A percentile compares a stretch with the other conserved stretches of the same genome.
phyloP scores from a whole-genome alignment of 2,329 filamentous ascomycete genomes.

The Pseudocercospora crystallina region DNA sequence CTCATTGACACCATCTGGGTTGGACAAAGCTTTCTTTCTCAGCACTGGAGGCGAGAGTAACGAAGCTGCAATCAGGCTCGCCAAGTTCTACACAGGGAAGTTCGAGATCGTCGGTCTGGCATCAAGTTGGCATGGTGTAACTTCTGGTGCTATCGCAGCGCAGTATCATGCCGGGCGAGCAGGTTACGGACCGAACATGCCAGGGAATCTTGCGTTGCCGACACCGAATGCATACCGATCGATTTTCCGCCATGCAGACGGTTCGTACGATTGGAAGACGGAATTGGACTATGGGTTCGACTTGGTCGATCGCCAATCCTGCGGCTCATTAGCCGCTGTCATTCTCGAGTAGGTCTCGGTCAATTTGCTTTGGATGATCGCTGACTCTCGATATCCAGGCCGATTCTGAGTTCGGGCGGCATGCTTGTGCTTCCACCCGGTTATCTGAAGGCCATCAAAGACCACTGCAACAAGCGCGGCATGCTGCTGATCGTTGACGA shows the following conservation, averaged over 20 bases:
- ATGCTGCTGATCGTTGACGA: slow-evolving; percentile 63
- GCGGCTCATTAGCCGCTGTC: slow-evolving; percentile 62
- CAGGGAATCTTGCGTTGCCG: slow-evolving; percentile 59
- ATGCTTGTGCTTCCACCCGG: slow-evolving; percentile 60
- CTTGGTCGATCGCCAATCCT: slow-evolving; percentile 59
- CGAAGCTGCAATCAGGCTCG: slow-evolving; percentile 65
- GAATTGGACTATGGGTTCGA: slow-evolving; percentile 64
- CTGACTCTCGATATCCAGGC: slow-evolving; percentile 22
- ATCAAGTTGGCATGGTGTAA: slow-evolving; percentile 63
- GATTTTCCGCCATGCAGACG: slow-evolving; percentile 59
- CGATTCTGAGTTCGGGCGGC: slow-evolving; percentile 59
- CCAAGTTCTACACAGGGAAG: slow-evolving; percentile 63
- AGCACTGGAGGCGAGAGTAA: slow-evolving; percentile 56
- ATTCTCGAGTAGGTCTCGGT: slow-evolving; percentile 51
- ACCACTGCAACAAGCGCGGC: slow-evolving; percentile 54
- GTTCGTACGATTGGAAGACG: slow-evolving; percentile 64
- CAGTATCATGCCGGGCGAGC: slow-evolving; percentile 56
- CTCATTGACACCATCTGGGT: slow-evolving; percentile 47
- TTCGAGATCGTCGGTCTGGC: slow-evolving; percentile 64
- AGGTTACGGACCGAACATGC: slow-evolving; percentile 50
- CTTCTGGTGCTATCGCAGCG: slow-evolving; percentile 52
- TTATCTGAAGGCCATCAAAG: slow-evolving; percentile 58
- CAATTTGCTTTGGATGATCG: too few species aligned
- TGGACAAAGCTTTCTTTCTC: slow-evolving; percentile 60
- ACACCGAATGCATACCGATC: slow-evolving; percentile 63